phyloP scores from a whole-genome alignment of 106 monocot species.

The Narthecium ossifragum region DNA sequence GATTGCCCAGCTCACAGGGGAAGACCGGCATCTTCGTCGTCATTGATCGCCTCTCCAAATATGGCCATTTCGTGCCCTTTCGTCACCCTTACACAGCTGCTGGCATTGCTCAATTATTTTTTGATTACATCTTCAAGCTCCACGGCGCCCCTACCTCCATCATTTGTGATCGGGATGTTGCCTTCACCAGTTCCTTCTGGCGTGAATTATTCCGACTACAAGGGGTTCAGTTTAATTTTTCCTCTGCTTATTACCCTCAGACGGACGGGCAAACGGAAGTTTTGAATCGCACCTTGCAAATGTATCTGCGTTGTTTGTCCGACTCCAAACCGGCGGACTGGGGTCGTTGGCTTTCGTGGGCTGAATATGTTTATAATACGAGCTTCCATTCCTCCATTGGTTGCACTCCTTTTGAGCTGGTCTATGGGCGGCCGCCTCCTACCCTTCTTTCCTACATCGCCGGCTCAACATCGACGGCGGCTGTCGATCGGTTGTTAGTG shows the following conservation, averaged over 20 bases:
- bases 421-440: background rate
- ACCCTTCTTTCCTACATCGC: background rate
- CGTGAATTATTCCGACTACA: constrained; percentile 1
- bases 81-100: background rate
- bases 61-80: background rate
- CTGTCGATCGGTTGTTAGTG: background rate
- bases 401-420: background rate
- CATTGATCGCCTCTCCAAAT: constrained; percentile 3
- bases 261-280: constrained; percentile 16
- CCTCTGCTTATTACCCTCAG: constrained; percentile 7
- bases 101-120: background rate
- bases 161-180: background rate
- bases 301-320: constrained; percentile 3
- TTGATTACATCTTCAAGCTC: background rate
- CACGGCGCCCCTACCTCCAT: constrained; percentile 4
- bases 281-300: background rate
- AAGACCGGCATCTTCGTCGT: background rate
- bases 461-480: background rate
- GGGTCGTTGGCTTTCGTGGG: background rate
- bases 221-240: background rate
- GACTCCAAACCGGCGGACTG: background rate
- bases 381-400: background rate
- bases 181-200: constrained; percentile 3
- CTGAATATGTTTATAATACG: constrained; percentile 11
- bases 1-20: background rate